phyloP scores from a whole-genome alignment of 2,329 filamentous ascomycete genomes.

The Cyphellophora attinorum region DNA sequence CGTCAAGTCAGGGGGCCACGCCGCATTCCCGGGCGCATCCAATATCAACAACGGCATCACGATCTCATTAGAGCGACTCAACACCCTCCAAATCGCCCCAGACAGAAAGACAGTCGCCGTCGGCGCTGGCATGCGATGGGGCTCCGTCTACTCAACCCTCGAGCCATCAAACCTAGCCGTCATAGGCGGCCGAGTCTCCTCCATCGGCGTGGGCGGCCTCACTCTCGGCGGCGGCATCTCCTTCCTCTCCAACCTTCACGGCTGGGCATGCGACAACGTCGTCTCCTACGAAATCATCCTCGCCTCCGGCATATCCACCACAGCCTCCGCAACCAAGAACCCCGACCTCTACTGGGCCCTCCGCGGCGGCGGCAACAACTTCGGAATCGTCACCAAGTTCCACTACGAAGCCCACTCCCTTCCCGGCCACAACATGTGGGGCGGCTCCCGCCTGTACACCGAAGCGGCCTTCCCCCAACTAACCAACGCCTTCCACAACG shows the following conservation, averaged over 20 bases:
- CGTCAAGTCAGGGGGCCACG: slow-evolving; percentile 49
- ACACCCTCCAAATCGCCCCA: not conserved
- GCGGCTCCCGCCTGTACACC: slow-evolving; percentile 5
- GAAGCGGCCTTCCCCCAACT: slow-evolving; percentile 21
- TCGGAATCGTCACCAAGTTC: slow-evolving; percentile 29
- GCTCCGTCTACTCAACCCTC: slow-evolving; percentile 24
- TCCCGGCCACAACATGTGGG: slow-evolving; percentile 13
- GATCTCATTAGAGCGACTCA: slow-evolving; percentile 11
- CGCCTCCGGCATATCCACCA: slow-evolving; percentile 21
- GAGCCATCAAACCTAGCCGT: slow-evolving; percentile 23
- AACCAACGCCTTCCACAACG: slow-evolving; percentile 24
- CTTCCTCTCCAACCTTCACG: slow-evolving; percentile 14
- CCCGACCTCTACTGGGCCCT: slow-evolving; percentile 32
- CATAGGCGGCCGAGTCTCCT: slow-evolving; percentile 24
- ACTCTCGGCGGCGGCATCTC: slow-evolving; percentile 19
- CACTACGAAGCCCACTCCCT: slow-evolving; percentile 24
- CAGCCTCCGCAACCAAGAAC: slow-evolving; percentile 21
- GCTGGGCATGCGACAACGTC: slow-evolving; percentile 18
- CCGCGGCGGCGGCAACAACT: slow-evolving; percentile 30
- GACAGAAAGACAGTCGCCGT: slow-evolving; percentile 9
- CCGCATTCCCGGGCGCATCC: slow-evolving; percentile 44
- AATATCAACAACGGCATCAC: slow-evolving; percentile 35
- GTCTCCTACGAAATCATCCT: slow-evolving; percentile 16
- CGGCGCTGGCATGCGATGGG: slow-evolving; percentile 27
- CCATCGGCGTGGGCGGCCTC: slow-evolving; percentile 21